These are phyloP conservation scores for Scolecobasidium constrictum DNA, from an alignment of 2,329 filamentous ascomycete species.

Conservation along the genomic window DNA sequence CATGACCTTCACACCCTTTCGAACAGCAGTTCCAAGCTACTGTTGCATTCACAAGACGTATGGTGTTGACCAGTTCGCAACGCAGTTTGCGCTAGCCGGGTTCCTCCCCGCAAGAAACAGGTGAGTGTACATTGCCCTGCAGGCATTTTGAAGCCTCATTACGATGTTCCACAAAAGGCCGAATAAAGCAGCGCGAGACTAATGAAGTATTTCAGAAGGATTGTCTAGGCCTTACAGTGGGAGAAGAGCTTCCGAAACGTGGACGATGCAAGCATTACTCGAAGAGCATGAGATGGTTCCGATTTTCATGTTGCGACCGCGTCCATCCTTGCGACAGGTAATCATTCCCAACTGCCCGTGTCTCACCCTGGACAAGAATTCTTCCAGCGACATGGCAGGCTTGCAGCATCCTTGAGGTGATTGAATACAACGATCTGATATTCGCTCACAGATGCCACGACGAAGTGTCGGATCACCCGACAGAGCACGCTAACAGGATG, in stretches of 20 bases:
- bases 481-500: conserved; percentile 78
- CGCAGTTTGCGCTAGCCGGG: conserved; percentile 18
- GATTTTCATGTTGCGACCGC: conserved; percentile 46
- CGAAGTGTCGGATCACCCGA: conserved; percentile 54
- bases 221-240: conserved; percentile 42
- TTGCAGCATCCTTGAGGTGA: no score
- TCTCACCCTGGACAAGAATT: no score
- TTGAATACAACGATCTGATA: background rate
- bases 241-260: conserved; percentile 41
- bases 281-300: conserved; percentile 47
- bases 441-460: conserved; percentile 57
- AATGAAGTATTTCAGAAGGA: conserved; percentile 16
- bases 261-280: conserved; percentile 44
- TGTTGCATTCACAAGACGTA: no score
- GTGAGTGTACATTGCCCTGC: background rate
- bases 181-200: background rate
- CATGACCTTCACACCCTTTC: no score
- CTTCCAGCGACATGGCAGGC: no score
- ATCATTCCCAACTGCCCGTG: conserved; percentile 11
- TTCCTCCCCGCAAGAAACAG: conserved; percentile 18
- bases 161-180: no score
- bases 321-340: conserved; percentile 48
- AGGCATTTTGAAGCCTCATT: no score
- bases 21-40: no score
- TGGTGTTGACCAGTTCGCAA: no score